These are phyloP conservation scores for Colletotrichum magnum DNA, from an alignment of 2,329 filamentous ascomycete species.

Conservation along the genomic window DNA sequence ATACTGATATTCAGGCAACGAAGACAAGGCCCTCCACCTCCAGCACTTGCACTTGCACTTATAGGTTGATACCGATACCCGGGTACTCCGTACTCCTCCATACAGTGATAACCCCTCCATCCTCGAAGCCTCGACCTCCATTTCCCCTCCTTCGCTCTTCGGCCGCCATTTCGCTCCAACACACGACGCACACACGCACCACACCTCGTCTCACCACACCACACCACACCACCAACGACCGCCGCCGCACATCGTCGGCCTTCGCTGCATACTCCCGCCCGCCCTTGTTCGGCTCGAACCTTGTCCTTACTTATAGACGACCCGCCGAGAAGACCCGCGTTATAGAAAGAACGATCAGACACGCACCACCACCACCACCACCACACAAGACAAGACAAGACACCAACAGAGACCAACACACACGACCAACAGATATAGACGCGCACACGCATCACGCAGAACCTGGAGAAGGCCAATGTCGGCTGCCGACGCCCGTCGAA, in stretches of 20 bases:
- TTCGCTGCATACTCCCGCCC: background rate
- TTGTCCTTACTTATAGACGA: background rate
- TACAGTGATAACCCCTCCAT: too few species aligned
- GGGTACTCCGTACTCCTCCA: too few species aligned
- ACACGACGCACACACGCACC: background rate
- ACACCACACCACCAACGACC: background rate
- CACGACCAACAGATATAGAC: background rate
- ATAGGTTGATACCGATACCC: too few species aligned
- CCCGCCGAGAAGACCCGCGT: background rate
- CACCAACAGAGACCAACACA: constrained; percentile 2
- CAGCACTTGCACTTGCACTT: too few species aligned
- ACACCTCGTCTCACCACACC: background rate
- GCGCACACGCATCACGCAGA: background rate
- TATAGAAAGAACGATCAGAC: too few species aligned
- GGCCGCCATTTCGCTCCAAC: background rate
- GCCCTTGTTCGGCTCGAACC: background rate
- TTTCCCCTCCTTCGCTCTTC: background rate
- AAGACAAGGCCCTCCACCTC: too few species aligned
- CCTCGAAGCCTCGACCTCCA: background rate
- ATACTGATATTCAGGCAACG: background rate
- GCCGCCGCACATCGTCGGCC: background rate
- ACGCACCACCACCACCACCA: background rate
- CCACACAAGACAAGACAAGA: background rate
- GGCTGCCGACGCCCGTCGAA: constrained; percentile 30
- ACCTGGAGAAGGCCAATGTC: constrained; percentile 16